These are phyloP conservation scores for Xylaria cubensis DNA, from an alignment of 495 filamentous ascomycete species.

Conservation along the genomic window DNA sequence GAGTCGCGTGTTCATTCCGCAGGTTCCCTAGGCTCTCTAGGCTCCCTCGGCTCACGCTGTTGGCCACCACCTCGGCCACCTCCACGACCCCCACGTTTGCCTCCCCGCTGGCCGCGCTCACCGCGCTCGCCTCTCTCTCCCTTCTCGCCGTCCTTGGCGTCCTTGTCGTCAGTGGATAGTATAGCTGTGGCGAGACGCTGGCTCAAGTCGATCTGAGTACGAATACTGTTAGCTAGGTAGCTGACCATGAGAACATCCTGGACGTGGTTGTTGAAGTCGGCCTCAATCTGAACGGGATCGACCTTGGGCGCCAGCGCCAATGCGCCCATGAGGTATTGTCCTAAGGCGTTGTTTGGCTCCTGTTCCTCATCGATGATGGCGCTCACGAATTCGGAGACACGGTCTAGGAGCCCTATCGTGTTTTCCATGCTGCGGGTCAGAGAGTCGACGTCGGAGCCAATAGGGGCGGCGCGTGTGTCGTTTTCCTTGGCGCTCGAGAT, in stretches of 20 bases:
- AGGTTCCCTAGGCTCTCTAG: constrained; percentile 38
- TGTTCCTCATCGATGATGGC: constrained; percentile 71
- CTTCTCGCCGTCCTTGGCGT: constrained; percentile 52
- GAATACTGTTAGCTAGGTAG: constrained; percentile 97
- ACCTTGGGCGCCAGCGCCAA: constrained; percentile 94
- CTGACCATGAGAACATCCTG: constrained; percentile 97
- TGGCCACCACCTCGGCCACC: constrained; percentile 50
- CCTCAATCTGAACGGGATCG: constrained; percentile 83
- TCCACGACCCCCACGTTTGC: constrained; percentile 45
- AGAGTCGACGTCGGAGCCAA: constrained; percentile 86
- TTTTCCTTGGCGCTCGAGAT: constrained; percentile 80
- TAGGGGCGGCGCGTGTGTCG: constrained; percentile 71
- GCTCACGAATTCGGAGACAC: constrained; percentile 87
- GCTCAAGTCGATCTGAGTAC: constrained; percentile 97
- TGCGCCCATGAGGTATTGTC: constrained; percentile 92
- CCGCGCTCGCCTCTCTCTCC: constrained; percentile 49
- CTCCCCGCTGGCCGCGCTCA: constrained; percentile 45
- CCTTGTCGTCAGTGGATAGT: constrained; percentile 66
- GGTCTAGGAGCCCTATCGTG: constrained; percentile 84
- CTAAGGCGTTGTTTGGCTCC: constrained; percentile 79
- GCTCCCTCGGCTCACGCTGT: constrained; percentile 49
- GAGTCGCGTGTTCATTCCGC: constrained; percentile 28
- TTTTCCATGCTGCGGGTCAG: constrained; percentile 84
- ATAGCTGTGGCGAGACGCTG: constrained; percentile 89
- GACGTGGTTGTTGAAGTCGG: constrained; percentile 99